Evolutionary conservation across 202 grass and related monocot species (phyloP).

Genomic region (Panicum hallii): DNA sequence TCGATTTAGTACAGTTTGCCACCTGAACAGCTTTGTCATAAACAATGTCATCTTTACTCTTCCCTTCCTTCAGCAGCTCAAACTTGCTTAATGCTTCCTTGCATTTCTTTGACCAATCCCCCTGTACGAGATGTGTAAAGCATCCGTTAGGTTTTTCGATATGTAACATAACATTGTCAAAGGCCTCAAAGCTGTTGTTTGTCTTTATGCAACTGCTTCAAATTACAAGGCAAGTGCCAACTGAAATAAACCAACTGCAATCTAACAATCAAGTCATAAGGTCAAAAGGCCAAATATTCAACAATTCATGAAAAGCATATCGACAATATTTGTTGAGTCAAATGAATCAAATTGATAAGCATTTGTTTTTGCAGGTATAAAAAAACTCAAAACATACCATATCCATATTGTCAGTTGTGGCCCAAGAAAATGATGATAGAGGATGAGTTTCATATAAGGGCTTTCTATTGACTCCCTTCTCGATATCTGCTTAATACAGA

Average conservation of each 20-base stretch:
- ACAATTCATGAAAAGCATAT: constrained; percentile 17
- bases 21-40: constrained; percentile 90
- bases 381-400: constrained; percentile 59
- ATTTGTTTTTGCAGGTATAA: background rate
- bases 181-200: background rate
- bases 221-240: constrained; percentile 17
- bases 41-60: constrained; percentile 73
- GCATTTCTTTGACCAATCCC: constrained; percentile 81
- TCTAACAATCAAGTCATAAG: constrained; percentile 4
- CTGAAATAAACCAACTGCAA: background rate
- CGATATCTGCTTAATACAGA: constrained; percentile 67
- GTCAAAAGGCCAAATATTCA: constrained; percentile 13
- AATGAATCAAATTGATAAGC: constrained; percentile 13
- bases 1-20: constrained; percentile 33
- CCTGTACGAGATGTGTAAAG: constrained; percentile 52
- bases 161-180: background rate
- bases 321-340: background rate
- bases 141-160: constrained; percentile 22
- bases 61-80: constrained; percentile 81
- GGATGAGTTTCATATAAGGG: constrained; percentile 76
- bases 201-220: constrained; percentile 25
- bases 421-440: constrained; percentile 86
- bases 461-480: constrained; percentile 67
- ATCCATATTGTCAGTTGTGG: constrained; percentile 72
- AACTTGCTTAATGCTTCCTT: constrained; percentile 71